Evolutionary conservation across 805 yeast genomes (phyloP).

Genomic region (Komagataella pseudopastoris): DNA sequence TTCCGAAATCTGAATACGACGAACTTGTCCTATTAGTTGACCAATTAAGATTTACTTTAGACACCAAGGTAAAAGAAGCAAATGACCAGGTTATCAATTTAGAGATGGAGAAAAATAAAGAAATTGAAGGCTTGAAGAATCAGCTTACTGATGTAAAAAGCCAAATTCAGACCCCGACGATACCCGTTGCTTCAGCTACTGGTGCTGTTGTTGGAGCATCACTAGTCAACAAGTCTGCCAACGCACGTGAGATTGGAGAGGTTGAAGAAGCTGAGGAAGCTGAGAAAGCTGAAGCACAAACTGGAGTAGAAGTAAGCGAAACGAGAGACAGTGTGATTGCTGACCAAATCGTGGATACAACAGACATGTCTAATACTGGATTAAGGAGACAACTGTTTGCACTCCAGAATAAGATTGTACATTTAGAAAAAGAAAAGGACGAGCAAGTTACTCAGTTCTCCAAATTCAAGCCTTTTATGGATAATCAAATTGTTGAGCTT

Average conservation of each 20-base stretch:
- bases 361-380: background rate
- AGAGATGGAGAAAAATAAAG: background rate
- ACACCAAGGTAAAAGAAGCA: background rate
- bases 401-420: constrained; percentile 16
- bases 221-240: background rate
- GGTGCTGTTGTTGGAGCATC: background rate
- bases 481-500: constrained; percentile 36
- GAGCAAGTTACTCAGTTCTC: constrained; percentile 23
- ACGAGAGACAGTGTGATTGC: background rate
- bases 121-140: background rate
- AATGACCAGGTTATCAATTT: background rate
- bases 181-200: background rate
- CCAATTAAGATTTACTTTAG: background rate
- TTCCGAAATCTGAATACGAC: background rate
- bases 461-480: constrained; percentile 39
- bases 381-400: background rate
- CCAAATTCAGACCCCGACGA: background rate
- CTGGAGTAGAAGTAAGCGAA: background rate
- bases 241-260: background rate
- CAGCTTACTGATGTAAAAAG: background rate
- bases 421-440: constrained; percentile 32
- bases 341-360: background rate
- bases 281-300: background rate
- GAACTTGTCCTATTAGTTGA: background rate
- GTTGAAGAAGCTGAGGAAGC: background rate